phyloP scores from a whole-genome alignment of 2,329 filamentous ascomycete species.

The Grosmannia penicillata region DNA sequence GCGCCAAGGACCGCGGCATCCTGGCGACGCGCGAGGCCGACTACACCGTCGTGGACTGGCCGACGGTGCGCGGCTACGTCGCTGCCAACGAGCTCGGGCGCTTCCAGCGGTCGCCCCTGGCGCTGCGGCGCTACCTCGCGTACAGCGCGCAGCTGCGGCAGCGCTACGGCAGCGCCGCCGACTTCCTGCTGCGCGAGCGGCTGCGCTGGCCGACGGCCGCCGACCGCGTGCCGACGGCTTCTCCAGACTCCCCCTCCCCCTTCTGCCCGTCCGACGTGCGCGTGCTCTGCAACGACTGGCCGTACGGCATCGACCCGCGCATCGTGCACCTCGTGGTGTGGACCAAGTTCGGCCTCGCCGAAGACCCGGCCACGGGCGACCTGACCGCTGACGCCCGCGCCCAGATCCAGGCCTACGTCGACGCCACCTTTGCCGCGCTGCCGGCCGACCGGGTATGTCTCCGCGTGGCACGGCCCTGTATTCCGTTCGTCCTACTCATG shows the following conservation, averaged over 20 bases:
- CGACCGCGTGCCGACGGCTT: no score
- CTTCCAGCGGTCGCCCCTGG: constrained; percentile 64
- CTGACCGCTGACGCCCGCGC: constrained; percentile 47
- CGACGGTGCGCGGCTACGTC: constrained; percentile 49
- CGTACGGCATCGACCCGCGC: constrained; percentile 65
- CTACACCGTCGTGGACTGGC: constrained; percentile 54
- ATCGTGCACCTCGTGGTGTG: constrained; percentile 83
- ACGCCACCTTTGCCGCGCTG: constrained; percentile 46
- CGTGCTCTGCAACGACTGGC: constrained; percentile 84
- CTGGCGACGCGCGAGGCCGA: constrained; percentile 55
- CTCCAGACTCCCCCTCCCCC: constrained; percentile 23
- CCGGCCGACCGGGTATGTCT: constrained; percentile 36
- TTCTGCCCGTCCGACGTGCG: constrained; percentile 44
- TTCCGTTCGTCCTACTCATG: not conserved
- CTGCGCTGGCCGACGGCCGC: constrained; percentile 64
- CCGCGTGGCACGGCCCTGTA: no score
- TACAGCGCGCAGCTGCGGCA: constrained; percentile 50
- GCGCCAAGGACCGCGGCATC: constrained; percentile 53
- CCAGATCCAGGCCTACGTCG: constrained; percentile 58
- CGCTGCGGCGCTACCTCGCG: constrained; percentile 63
- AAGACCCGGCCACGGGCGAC: constrained; percentile 50
- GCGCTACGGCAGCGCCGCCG: constrained; percentile 61
- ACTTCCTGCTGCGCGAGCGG: constrained; percentile 57
- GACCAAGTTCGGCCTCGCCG: constrained; percentile 73
- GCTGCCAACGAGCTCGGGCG: constrained; percentile 51